Conservation (phyloP, 2,329 filamentous ascomycete species). For the Hirsutella minnesotensis region DNA sequence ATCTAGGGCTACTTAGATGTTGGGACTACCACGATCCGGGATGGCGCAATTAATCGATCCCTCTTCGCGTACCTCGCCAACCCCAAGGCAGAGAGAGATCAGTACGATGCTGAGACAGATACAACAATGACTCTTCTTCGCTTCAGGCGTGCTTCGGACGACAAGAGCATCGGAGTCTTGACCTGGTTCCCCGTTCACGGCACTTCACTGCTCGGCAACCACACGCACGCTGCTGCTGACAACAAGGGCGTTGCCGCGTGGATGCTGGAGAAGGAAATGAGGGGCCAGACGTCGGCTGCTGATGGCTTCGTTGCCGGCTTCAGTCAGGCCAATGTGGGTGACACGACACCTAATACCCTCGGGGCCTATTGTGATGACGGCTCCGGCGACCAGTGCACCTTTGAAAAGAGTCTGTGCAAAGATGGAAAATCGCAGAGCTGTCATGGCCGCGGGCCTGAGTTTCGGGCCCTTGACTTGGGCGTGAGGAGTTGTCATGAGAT, state of each 20-base stretch:
- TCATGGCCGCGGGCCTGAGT: constrained; percentile 63
- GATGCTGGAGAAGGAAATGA: constrained; percentile 63
- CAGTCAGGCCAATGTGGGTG: constrained; percentile 82
- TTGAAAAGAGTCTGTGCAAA: constrained; percentile 74
- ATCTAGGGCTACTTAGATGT: constrained; percentile 53
- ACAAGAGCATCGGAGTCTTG: constrained; percentile 66
- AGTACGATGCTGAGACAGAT: constrained; percentile 46
- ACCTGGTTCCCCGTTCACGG: constrained; percentile 92
- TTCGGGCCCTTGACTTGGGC: constrained; percentile 55
- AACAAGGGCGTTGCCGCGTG: constrained; percentile 92
- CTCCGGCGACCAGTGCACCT: constrained; percentile 56
- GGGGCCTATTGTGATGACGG: constrained; percentile 88
- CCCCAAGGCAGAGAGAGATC: constrained; percentile 59
- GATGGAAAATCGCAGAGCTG: constrained; percentile 59
- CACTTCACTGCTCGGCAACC: constrained; percentile 83
- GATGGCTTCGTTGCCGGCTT: constrained; percentile 79
- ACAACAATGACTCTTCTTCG: constrained; percentile 62
- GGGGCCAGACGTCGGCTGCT: constrained; percentile 39
- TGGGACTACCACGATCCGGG: constrained; percentile 55
- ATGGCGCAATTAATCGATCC: constrained; percentile 83
- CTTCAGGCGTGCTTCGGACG: constrained; percentile 62
- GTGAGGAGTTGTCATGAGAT: constrained; percentile 66
- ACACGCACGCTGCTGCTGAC: constrained; percentile 83
- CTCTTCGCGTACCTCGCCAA: constrained; percentile 82
- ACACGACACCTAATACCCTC: constrained; percentile 77